A percentile compares a stretch with the other conserved stretches of the same genome.
These are phyloP conservation scores for Phanerodontia chrysosporium DNA, from an alignment of 768 basidiomycete genomes.

Conservation along the genomic window DNA sequence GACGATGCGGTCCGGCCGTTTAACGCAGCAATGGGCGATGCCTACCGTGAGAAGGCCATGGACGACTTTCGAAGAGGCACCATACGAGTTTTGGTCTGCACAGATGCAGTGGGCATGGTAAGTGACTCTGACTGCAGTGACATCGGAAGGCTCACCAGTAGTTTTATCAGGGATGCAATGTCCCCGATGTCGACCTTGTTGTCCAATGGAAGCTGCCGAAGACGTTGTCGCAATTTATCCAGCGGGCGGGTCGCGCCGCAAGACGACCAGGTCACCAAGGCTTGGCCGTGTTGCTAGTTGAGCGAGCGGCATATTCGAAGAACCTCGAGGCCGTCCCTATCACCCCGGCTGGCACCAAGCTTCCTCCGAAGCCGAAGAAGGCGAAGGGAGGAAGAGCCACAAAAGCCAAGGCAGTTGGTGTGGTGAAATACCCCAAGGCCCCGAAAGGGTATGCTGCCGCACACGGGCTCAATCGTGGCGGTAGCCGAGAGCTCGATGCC, in stretches of 20 bases:
- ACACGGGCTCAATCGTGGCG: conserved; percentile 8
- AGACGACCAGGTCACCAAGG: conserved; percentile 7
- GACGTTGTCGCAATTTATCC: conserved; percentile 16
- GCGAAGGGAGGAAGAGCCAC: too few relatives aligned
- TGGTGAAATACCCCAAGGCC: background rate
- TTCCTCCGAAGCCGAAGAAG: too few relatives aligned
- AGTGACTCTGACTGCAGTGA: background rate
- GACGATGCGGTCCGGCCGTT: conserved; percentile 16
- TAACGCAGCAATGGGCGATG: conserved; percentile 17
- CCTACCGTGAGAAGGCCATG: conserved; percentile 17
- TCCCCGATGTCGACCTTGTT: conserved; percentile 18
- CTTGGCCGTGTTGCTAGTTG: conserved; percentile 17
- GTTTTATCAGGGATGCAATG: conserved; percentile 21
- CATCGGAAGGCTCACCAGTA: background rate
- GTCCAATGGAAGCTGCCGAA: conserved; percentile 20
- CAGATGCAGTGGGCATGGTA: conserved; percentile 22
- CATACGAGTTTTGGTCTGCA: conserved; percentile 21
- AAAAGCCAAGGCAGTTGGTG: too few relatives aligned
- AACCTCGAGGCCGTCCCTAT: too few relatives aligned
- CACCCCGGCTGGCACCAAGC: too few relatives aligned
- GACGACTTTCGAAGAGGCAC: conserved; percentile 13
- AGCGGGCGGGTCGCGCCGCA: conserved; percentile 18
- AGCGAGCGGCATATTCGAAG: conserved; percentile 6
- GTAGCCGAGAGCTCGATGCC: background rate
- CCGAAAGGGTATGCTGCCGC: conserved; percentile 11